Conservation (phyloP, 2,329 filamentous ascomycete species). For the Didymella keratinophila region DNA sequence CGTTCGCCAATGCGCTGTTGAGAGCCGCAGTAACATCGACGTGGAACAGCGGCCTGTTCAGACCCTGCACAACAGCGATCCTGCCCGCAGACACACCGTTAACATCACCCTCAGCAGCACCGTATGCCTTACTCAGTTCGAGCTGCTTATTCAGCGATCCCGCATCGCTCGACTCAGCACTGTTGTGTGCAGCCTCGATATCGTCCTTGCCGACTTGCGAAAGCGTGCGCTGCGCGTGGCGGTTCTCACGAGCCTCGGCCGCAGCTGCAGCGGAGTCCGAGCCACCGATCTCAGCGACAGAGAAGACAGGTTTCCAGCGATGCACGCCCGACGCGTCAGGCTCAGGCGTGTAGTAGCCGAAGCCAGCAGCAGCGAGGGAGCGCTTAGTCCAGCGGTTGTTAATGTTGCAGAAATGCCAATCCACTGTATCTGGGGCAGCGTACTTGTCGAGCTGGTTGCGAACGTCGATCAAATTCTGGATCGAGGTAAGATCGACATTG, state of each 20-base stretch:
- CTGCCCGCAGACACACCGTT: conserved; percentile 16
- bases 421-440: conserved; percentile 79
- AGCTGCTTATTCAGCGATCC: conserved; percentile 46
- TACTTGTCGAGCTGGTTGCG: conserved; percentile 95
- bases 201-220: conserved; percentile 60
- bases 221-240: conserved; percentile 40
- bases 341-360: conserved; percentile 76
- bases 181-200: conserved; percentile 30
- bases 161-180: conserved; percentile 31
- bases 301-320: conserved; percentile 93
- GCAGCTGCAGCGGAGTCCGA: conserved; percentile 73
- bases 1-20: conserved; percentile 85
- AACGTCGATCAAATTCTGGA: conserved; percentile 92
- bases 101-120: conserved; percentile 40
- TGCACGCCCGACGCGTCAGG: conserved; percentile 63
- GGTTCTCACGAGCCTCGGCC: conserved; percentile 72
- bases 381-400: conserved; percentile 95
- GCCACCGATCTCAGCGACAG: conserved; percentile 86
- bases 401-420: conserved; percentile 95
- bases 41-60: conserved; percentile 94
- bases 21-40: conserved; percentile 91
- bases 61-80: conserved; percentile 74
- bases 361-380: conserved; percentile 86
- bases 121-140: conserved; percentile 44
- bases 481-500: conserved; percentile 90